Base-by-base conservation (phyloP, 768 basidiomycete genomes). In the Steccherinum ochraceum region DNA sequence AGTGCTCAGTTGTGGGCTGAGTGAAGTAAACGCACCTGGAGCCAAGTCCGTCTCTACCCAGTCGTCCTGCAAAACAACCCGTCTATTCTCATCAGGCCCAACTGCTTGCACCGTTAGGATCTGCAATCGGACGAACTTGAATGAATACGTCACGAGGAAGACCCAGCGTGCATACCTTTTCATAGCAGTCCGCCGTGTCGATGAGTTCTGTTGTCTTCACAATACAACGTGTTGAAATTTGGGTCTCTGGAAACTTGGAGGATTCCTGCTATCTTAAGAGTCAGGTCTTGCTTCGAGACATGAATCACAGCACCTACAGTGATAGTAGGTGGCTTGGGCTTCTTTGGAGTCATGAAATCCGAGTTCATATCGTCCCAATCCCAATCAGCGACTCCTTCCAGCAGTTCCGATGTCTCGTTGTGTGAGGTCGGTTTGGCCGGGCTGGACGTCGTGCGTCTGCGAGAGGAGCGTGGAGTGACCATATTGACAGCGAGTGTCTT, bases 361-460 rank as follows among this genome's bases (percentile, higher is more conserved):
- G 68, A 63, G 46, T 73, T 69, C 71, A 77, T 76, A 52, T 81
- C 78, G 25, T 77, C 71, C 78, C 83, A 81, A 56, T 89, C 83
- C 82, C 85, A 86, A 30, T 75, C 70, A 58, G 84, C 86, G 1
- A 79, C 80, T 0, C 84, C 86, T 24, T 83, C 77, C n/a, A 84
- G 59, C 61, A 24, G 84, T 57, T 53, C 84, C 78, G 20, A 76
- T 55, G 52, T 74, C 68, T 19, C 50, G 19, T 1, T 24, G n/a
- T 40, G 40, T 40, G 25, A n/a, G 12, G 42, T 21, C 7, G 55
- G 52, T 18, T 52, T 55, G 21, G 42, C 35, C 30, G 49, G 46
- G 18, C 53, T 45, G 24, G 30, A 11, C 16, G 16, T 24, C 18
- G 5, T 18, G 4, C 5, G 18, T 27, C 23, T 21, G 46, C 39